A percentile compares a stretch with the other conserved stretches of the same genome.
phyloP scores from a whole-genome alignment of 202 grass and related monocot species.

The Saccharum hybrid region DNA sequence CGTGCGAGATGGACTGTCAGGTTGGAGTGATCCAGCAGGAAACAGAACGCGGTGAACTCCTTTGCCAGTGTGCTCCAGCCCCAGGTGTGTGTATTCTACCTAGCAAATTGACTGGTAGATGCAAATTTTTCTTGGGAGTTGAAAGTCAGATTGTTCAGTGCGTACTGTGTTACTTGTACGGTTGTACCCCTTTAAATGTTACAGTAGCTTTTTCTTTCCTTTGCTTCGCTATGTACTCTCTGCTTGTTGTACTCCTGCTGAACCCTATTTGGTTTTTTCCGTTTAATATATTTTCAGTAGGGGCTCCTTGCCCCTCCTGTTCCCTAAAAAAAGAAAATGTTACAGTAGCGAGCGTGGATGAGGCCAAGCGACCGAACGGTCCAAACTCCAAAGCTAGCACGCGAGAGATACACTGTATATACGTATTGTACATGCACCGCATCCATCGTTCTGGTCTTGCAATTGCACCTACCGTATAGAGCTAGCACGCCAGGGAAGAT shows the following conservation, averaged over 20 bases:
- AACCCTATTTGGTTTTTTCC: too few relatives aligned
- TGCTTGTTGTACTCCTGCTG: too few relatives aligned
- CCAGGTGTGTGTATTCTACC: not conserved
- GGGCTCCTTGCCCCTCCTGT: too few relatives aligned
- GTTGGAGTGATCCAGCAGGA: constrained; percentile 22
- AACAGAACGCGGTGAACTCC: not conserved
- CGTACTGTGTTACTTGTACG: not conserved
- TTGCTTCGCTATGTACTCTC: too few relatives aligned
- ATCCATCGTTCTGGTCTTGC: constrained; percentile 1
- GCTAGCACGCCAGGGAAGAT: too few relatives aligned
- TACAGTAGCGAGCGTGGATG: not conserved
- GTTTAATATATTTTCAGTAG: too few relatives aligned
- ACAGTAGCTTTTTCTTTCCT: too few relatives aligned
- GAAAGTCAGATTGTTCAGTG: not conserved
- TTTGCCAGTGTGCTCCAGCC: not conserved
- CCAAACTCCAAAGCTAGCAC: not conserved
- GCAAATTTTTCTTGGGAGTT: not conserved
- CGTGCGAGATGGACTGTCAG: constrained; percentile 36
- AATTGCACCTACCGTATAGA: not conserved
- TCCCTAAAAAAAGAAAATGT: not conserved
- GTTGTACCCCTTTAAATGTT: not conserved
- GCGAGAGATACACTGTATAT: not conserved
- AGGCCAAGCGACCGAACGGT: constrained; percentile 23
- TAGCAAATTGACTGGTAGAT: constrained; percentile 31
- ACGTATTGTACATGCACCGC: not conserved